Evolutionary conservation across 352 stramenopile species (phyloP).

Genomic region (Blastocystis sp.): DNA sequence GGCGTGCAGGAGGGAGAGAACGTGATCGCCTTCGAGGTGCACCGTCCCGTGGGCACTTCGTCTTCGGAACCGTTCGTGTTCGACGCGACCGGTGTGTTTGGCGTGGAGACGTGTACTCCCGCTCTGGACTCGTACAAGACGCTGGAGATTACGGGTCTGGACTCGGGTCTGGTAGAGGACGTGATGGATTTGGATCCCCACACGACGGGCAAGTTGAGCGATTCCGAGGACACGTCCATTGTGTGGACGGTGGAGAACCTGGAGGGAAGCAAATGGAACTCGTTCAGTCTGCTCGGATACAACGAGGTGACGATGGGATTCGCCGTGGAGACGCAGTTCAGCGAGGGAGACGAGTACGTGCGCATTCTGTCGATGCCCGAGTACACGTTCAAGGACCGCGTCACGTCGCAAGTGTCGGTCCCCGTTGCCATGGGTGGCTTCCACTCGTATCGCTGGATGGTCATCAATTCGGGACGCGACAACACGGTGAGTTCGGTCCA

Average conservation of each 20-base stretch:
- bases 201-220: background rate
- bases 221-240: background rate
- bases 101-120: background rate
- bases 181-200: background rate
- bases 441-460: background rate
- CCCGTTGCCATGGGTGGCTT: background rate
- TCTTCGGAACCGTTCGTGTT: background rate
- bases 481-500: no score
- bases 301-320: background rate
- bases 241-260: background rate
- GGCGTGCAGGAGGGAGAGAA: background rate
- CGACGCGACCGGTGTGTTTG: background rate
- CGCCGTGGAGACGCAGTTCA: no score
- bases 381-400: background rate
- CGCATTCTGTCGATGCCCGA: background rate
- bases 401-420: no score
- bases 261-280: background rate
- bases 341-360: background rate
- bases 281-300: background rate
- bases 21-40: background rate
- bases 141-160: background rate
- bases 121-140: background rate
- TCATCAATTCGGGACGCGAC: no score
- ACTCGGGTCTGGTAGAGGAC: background rate
- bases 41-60: background rate